phyloP scores from a whole-genome alignment of 768 basidiomycete genomes.

The Leccinum ochraceum region DNA sequence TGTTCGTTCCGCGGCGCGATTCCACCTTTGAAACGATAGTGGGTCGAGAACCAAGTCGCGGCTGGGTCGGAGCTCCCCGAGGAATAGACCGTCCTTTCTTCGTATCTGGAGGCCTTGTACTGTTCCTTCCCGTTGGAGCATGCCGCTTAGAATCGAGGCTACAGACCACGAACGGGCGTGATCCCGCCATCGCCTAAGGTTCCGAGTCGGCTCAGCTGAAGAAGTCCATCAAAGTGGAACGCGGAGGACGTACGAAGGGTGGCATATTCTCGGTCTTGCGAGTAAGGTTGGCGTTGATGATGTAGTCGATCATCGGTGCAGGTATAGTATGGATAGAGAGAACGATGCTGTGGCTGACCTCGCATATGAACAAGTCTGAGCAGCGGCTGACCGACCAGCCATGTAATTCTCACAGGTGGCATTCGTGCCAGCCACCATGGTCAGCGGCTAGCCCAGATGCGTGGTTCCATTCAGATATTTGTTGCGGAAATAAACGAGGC shows the following conservation, averaged over 20 bases:
- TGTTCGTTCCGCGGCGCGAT: not conserved
- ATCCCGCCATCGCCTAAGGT: not conserved
- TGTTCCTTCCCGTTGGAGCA: not conserved
- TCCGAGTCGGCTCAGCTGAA: not conserved
- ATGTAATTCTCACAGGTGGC: not conserved
- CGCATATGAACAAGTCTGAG: not conserved
- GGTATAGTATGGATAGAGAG: not conserved
- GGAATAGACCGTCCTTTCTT: not conserved
- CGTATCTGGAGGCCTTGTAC: not conserved
- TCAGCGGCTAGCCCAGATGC: not conserved
- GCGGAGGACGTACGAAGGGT: constrained; percentile 1
- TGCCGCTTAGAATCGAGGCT: constrained; percentile 2
- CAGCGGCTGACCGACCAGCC: not conserved
- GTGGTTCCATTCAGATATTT: accelerated
- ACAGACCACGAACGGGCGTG: constrained; percentile 11
- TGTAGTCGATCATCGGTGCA: not conserved
- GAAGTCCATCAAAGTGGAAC: not conserved
- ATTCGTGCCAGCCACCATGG: not conserved
- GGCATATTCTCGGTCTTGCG: not conserved
- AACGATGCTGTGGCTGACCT: constrained; percentile 5
- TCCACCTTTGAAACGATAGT: not conserved
- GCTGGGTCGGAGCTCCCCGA: not conserved
- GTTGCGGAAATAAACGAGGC: not conserved
- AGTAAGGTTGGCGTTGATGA: not conserved
- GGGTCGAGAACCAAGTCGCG: not conserved